Base-by-base conservation (phyloP, 169 alveolate genomes). In the Cryptosporidium viatorum region DNA sequence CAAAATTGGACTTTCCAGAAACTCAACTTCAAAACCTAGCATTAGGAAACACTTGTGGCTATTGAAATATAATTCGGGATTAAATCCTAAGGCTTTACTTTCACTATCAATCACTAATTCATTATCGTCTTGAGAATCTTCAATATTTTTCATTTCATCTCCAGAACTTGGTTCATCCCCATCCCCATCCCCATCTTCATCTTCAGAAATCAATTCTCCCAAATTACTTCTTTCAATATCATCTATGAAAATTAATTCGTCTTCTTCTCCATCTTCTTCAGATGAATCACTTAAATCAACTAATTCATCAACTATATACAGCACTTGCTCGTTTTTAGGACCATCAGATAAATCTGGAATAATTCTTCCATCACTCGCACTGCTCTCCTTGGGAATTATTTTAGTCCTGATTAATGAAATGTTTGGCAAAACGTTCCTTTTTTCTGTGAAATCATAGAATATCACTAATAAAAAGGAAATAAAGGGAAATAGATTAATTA, bases 21-120 rank as follows among this genome's bases (percentile, higher is more conserved):
- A 71, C 16, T 71, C 85, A 31, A 71, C 48, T 21, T 71, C 85
- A 29, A 71, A 71, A 31, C 50, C 48, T 50, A 71, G 8, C 26
- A 48, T 55, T 33, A 71, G 51, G 9, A 71, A 29, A 50, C 85
- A 71, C 26, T 51, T 71, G 14, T 71, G 85, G 3, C 50, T 50
- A 50, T 71, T 71, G 45, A 71, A 71, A 26, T 50, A 23, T n/a
- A 69, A 23, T 8, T 69, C 37, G 21, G 67, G 9, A 26, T 55
- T n/a, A 55, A 65, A 37, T 31, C 51, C 50, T 33, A 18, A 4
- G 4, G 23, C 10, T 33, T 37, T 31, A 12, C 50, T 29, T 31
- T 65, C 51, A 4, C 3, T 16, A 29, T 65, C 71, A 65, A 35
- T 31, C 51, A 7, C 50, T 33, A 35, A 31, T 14, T 37, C 71